These are phyloP conservation scores for Protomyces macrosporus DNA, from an alignment of 1,139 yeast species.

Conservation along the genomic window DNA sequence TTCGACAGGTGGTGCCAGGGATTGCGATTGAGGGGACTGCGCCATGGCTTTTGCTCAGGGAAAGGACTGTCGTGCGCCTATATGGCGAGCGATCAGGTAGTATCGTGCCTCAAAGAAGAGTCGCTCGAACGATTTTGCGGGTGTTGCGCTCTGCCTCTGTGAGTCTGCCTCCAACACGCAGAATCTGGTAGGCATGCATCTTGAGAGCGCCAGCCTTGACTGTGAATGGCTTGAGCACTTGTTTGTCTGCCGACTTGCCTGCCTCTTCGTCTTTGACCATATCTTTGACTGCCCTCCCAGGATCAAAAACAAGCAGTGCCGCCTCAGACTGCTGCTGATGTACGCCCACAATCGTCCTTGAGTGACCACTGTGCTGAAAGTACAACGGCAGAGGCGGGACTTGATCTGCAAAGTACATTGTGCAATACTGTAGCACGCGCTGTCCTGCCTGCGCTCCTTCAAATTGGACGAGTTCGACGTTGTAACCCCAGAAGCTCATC, in stretches of 20 bases:
- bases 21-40: too few species aligned
- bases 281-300: conserved; percentile 1
- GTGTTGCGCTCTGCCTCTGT: neutral
- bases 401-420: neutral
- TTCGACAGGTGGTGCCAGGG: neutral
- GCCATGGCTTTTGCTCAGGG: too few species aligned
- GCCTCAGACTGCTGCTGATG: neutral
- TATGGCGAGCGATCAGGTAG: too few species aligned
- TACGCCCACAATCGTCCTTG: conserved; percentile 21
- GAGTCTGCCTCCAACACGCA: conserved; percentile 6
- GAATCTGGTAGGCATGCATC: conserved; percentile 2
- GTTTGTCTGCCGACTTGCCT: neutral
- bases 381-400: neutral
- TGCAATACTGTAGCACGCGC: conserved; percentile 2
- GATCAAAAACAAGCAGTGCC: conserved; percentile 18
- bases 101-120: too few species aligned
- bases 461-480: conserved; percentile 7
- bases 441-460: neutral
- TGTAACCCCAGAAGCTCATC: conserved; percentile 5
- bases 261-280: neutral
- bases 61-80: too few species aligned
- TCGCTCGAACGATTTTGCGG: conserved; percentile 3
- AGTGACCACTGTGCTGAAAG: conserved; percentile 24
- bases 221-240: neutral
- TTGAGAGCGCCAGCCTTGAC: neutral